Conservation (phyloP, 1,284 basidiomycete genomes). For the Athelia psychrophila region DNA sequence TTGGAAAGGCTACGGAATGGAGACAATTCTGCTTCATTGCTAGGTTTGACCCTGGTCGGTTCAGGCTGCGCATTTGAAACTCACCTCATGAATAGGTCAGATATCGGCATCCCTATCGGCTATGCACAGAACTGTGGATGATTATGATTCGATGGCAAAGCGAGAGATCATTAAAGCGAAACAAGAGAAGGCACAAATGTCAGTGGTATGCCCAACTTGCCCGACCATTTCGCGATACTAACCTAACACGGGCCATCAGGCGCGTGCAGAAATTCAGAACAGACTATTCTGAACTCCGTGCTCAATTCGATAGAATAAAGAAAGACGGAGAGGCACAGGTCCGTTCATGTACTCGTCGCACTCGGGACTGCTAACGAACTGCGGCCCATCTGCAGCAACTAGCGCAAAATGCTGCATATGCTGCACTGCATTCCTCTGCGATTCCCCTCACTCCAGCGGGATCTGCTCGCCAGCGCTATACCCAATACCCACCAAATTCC, state of each 20-base stretch:
- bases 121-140: constrained; percentile 89
- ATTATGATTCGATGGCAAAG: constrained; percentile 94
- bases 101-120: constrained; percentile 93
- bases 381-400: constrained; percentile 41
- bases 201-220: constrained; percentile 19
- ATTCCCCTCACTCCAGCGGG: constrained; percentile 55
- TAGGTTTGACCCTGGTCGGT: constrained; percentile 62
- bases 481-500: constrained; percentile 43
- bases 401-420: constrained; percentile 58
- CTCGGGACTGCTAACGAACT: background rate
- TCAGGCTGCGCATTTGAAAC: background rate
- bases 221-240: background rate
- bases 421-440: constrained; percentile 58
- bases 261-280: constrained; percentile 80
- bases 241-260: constrained; percentile 34
- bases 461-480: constrained; percentile 46
- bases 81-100: constrained; percentile 67
- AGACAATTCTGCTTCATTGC: constrained; percentile 74
- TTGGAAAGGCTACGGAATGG: constrained; percentile 78
- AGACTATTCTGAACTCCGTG: constrained; percentile 71
- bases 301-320: constrained; percentile 70
- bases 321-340: constrained; percentile 47
- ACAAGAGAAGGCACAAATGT: constrained; percentile 93
- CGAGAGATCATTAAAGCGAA: constrained; percentile 93
- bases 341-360: constrained; percentile 12